Base-by-base conservation (phyloP, 2,329 filamentous ascomycete species). In the Alternaria conjuncta region DNA sequence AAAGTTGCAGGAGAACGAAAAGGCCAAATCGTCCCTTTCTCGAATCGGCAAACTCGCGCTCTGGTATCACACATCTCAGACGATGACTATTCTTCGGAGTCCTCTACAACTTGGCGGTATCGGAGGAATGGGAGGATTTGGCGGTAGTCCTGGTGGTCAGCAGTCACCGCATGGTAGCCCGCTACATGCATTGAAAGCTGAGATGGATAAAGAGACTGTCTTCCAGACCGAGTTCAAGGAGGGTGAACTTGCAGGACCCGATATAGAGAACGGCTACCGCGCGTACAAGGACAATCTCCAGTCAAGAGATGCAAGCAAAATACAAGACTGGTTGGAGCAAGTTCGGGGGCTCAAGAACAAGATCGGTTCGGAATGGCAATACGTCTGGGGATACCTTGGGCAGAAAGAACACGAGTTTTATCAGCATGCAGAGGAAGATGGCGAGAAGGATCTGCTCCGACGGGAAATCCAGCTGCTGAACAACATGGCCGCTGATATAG, bases 381-480 rank as follows among this genome's bases (percentile, higher is more conserved):
- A 66, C 13, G 18, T 71, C 4, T 73, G 70, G 72, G 55, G 64
- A 12, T 20, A 55, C 9, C 36, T 73, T 8, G 62, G 44, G 12
- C 30, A 58, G 18, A 73, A 65, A 45, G 72, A 75, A 59, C 21
- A 69, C 8, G 47, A 57, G 8, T 66, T 71, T 23, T 71, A 73
- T 61, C 49, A 59, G 2, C 10, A 68, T 18, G 20, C 36, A 7
- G 46, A 64, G 4, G 65, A 71, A 23, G 60, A 67, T 5, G 32
- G 55, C 2, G 65, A 68, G 13, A 71, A 71, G 26, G 66, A 71
- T 6, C 28, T 66, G 1, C 21, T 63, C 13, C 64, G 65, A 13
- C 61, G 66, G 8, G 67, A 69, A 28, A 50, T 72, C 7, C 69
- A 71, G 26, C 18, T 72, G 5, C 69, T 72, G 7, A 69, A 70